These are phyloP conservation scores for Cymbopogon citratus DNA, from an alignment of 176 grass and related monocot species.

Conservation along the genomic window DNA sequence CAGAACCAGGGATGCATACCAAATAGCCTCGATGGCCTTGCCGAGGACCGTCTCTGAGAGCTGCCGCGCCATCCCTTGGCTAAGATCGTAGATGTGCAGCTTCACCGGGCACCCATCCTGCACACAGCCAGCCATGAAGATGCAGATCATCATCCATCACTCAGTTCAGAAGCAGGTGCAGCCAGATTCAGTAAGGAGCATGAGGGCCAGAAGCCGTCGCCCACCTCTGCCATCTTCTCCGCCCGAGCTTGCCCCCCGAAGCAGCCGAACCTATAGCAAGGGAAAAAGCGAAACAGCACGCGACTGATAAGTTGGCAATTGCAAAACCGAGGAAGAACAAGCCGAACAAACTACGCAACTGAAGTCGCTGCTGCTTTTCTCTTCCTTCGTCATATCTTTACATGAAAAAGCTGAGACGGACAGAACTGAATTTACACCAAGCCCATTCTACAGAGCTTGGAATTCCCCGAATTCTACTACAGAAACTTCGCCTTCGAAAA, in stretches of 20 bases:
- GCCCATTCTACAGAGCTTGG: not conserved
- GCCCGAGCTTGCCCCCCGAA: constrained; percentile 39
- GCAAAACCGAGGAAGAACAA: not conserved
- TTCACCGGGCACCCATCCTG: constrained; percentile 88
- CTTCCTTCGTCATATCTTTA: not conserved
- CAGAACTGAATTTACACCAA: not conserved
- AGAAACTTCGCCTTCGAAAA: not conserved
- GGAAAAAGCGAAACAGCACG: not conserved
- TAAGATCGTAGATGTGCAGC: constrained; percentile 82
- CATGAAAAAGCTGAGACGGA: not conserved
- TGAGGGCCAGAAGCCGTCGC: not conserved
- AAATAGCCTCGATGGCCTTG: constrained; percentile 73
- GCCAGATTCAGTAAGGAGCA: not conserved
- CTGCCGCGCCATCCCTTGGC: constrained; percentile 71
- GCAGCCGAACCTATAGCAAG: constrained; percentile 50
- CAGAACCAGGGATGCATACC: constrained; percentile 32
- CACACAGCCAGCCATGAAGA: not conserved
- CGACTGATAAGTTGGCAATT: not conserved
- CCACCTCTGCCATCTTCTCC: constrained; percentile 66
- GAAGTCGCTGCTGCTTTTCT: not conserved
- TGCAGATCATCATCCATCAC: not conserved
- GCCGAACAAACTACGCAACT: not conserved
- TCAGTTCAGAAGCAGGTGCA: not conserved
- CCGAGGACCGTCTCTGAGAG: constrained; percentile 55
- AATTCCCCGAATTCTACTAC: not conserved